Percentiles rank a stretch among this genome's conserved stretches.
These are phyloP conservation scores for Erodium moschatum DNA, from an alignment of 441 rosid genomes.

Conservation along the genomic window DNA sequence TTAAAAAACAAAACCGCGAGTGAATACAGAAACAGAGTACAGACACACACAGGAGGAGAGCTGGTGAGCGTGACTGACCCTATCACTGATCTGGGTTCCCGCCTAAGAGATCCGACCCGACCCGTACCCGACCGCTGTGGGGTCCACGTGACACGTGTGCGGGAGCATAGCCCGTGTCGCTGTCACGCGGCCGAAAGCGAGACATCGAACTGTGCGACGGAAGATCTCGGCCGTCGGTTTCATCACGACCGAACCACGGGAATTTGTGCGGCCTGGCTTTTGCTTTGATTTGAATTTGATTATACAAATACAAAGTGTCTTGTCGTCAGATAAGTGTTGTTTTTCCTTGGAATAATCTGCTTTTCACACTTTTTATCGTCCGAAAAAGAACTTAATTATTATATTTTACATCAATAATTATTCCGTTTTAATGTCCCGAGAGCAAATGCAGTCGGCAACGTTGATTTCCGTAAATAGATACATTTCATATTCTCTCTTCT, in stretches of 20 bases:
- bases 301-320: conserved; percentile 20
- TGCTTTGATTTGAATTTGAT: conserved; percentile 14
- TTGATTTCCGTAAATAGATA: too few species aligned
- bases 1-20: neutral
- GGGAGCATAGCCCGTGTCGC: conserved; percentile 29
- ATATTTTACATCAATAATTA: neutral
- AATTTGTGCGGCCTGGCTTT: conserved; percentile 28
- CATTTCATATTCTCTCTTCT: too few species aligned
- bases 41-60: neutral
- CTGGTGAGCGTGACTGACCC: neutral
- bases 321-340: conserved; percentile 32
- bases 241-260: conserved; percentile 32
- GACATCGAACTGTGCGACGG: conserved; percentile 43
- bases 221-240: conserved; percentile 27
- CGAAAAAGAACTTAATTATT: neutral
- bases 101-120: conserved; percentile 26
- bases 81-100: conserved; percentile 33
- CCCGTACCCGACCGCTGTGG: conserved; percentile 17
- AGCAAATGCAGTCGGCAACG: too few species aligned
- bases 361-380: neutral
- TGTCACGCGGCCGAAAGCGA: conserved; percentile 60
- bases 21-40: neutral
- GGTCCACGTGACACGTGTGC: conserved; percentile 35
- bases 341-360: neutral
- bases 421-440: too few species aligned